phyloP scores from a whole-genome alignment of 148 eudicot genomes.

The Persicaria maculosa region DNA sequence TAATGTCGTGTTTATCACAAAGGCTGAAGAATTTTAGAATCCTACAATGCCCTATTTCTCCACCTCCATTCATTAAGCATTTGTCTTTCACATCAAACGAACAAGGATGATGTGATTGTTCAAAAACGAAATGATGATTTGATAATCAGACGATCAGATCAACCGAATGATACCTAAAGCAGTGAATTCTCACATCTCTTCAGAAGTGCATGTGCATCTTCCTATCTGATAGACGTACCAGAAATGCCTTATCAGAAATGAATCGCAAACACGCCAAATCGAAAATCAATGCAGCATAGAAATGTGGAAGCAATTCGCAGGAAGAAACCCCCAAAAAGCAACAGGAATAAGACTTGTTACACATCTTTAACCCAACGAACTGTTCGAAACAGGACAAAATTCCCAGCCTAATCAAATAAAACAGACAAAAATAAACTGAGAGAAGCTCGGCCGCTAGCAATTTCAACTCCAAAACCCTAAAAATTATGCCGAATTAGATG shows the following conservation, averaged over 20 bases:
- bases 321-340: neutral
- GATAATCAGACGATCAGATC: no score
- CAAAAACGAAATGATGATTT: no score
- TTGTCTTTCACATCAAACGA: no score
- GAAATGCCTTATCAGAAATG: neutral
- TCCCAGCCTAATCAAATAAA: neutral
- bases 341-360: neutral
- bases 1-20: no score
- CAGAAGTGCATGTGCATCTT: no score
- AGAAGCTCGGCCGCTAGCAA: neutral
- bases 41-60: no score
- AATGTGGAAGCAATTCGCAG: neutral
- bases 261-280: neutral
- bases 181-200: no score
- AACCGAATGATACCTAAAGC: no score
- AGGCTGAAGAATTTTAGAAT: no score
- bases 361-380: neutral
- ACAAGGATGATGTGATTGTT: no score
- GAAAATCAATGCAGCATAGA: neutral
- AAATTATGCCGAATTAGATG: neutral
- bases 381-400: neutral
- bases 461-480: neutral
- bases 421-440: neutral
- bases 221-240: neutral
- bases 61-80: no score